These are phyloP conservation scores for Sclerotinia spermophila DNA, from an alignment of 2,329 filamentous ascomycete genomes.

Conservation along the genomic window DNA sequence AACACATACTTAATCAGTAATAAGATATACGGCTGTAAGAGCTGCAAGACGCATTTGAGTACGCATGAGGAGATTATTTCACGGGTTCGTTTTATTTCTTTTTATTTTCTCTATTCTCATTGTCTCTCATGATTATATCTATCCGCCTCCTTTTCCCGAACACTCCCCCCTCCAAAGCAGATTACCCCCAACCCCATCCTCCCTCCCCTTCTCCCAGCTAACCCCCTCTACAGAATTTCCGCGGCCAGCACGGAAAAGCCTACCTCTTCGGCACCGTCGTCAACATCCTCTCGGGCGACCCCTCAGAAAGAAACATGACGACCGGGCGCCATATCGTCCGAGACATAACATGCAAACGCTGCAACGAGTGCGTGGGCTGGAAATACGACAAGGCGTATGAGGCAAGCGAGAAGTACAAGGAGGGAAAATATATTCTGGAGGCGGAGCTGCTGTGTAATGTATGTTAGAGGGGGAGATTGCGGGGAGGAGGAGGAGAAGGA, in stretches of 20 bases:
- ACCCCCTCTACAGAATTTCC: constrained; percentile 70
- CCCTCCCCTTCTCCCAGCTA: neutral
- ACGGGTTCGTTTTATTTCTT: constrained; percentile 56
- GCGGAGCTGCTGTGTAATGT: constrained; percentile 84
- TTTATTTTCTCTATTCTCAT: neutral
- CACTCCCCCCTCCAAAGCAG: neutral
- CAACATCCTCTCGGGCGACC: constrained; percentile 78
- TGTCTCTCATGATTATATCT: neutral
- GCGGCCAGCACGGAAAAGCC: constrained; percentile 95
- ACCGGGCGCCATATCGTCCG: constrained; percentile 92
- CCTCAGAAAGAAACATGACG: constrained; percentile 97
- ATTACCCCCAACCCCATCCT: too few species aligned
- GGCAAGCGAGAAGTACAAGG: constrained; percentile 91
- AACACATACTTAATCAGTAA: constrained; percentile 84
- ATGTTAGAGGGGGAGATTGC: constrained; percentile 38
- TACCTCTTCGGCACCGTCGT: constrained; percentile 95
- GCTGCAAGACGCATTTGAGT: constrained; percentile 91
- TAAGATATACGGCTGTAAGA: constrained; percentile 90
- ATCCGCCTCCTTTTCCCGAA: neutral
- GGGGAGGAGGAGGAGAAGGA: neutral
- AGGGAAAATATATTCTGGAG: constrained; percentile 96
- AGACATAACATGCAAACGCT: constrained; percentile 88
- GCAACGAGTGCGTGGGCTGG: constrained; percentile 92
- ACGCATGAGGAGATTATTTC: constrained; percentile 97
- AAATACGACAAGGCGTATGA: constrained; percentile 99